Evolutionary conservation across 768 basidiomycete genomes (phyloP), one percentile per base, ranked within the genome.

Genomic region (Agrocybe pediades): DNA sequence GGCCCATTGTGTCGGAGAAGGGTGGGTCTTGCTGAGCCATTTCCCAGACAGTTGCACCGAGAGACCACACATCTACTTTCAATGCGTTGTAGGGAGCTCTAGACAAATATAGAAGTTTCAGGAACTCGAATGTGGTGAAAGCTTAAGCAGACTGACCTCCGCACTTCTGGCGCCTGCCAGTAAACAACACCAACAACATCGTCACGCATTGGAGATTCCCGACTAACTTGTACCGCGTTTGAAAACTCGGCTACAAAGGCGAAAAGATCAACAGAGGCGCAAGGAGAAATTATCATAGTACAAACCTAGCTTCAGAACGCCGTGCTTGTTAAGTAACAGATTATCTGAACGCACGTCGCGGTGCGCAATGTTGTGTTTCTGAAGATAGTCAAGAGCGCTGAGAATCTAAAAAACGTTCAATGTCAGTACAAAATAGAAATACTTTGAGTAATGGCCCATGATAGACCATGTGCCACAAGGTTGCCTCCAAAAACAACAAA

Each of bases 331-430:
- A 50, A 94, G 71, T 36, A 94, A 72, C 49, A 93, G 58, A 66
- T 94, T 94, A 65, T 94, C 92, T 9, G 90, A 90, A 20, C 92
- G 84, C 43, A 94, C 77, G 68, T 94, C 92, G 25, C 92, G 82
- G 68, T 94, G 92, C 2, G 88, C 90, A 41, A 94, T 87, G 24
- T 78, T 73, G 46, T 84, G 79, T 30, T 70, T 71, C 57, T 85
- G 83, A 46, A 94, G 72, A 62, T 84, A 90, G 33, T 81, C 79
- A 17, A 94, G 69, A 6, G 85, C 92, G 27, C 74, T 65, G 15
- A 93, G 70, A 25, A 85, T 75, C 90, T 92, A 54, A 16, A 36
- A 49, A 53, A 9, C 48, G n/a, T n/a, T n/a, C n/a, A n/a, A n/a
- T n/a, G n/a, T n/a, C n/a, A n/a, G n/a, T n/a, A 27, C 54, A 41